Percentiles rank a stretch among this genome's conserved stretches.
These are phyloP conservation scores for Xerocomellus amylosporus DNA, from an alignment of 768 basidiomycete genomes.

Conservation along the genomic window DNA sequence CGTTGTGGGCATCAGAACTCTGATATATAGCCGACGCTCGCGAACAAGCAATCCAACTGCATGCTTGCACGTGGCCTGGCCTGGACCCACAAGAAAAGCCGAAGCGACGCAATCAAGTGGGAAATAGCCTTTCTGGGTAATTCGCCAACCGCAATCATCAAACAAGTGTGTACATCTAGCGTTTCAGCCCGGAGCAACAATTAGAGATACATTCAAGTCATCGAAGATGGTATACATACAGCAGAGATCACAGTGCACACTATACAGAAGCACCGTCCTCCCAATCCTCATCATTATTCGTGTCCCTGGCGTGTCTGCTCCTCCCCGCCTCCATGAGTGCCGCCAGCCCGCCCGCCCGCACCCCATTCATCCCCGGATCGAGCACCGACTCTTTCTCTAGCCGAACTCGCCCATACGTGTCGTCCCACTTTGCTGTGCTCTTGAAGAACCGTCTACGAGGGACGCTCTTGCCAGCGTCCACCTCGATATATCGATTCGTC, in stretches of 20 bases:
- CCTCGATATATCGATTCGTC: slow-evolving; percentile 57
- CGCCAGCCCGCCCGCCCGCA: slow-evolving; percentile 13
- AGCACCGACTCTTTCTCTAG: slow-evolving; percentile 24
- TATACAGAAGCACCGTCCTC: slow-evolving; percentile 30
- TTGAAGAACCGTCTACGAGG: slow-evolving; percentile 59
- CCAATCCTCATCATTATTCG: slow-evolving; percentile 29
- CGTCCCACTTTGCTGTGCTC: slow-evolving; percentile 40
- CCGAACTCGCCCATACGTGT: slow-evolving; percentile 24
- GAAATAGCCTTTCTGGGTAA: slow-evolving; percentile 5
- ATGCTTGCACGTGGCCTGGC: neutral
- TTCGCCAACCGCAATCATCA: neutral
- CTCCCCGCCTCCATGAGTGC: slow-evolving; percentile 27
- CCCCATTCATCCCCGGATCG: slow-evolving; percentile 14
- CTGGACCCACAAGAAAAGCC: neutral
- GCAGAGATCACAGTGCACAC: neutral
- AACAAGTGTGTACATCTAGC: neutral
- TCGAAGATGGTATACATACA: slow-evolving; percentile 1
- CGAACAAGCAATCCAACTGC: neutral
- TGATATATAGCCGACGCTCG: slow-evolving; percentile 2
- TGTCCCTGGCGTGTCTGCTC: slow-evolving; percentile 14
- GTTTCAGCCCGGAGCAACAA: neutral
- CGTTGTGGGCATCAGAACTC: neutral
- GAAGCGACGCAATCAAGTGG: neutral
- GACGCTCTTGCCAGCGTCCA: slow-evolving; percentile 32
- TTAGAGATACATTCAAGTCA: slow-evolving; percentile 6